Evolutionary conservation across 208 protist genomes (phyloP).

Genomic region (Trichomonas vaginalis): DNA sequence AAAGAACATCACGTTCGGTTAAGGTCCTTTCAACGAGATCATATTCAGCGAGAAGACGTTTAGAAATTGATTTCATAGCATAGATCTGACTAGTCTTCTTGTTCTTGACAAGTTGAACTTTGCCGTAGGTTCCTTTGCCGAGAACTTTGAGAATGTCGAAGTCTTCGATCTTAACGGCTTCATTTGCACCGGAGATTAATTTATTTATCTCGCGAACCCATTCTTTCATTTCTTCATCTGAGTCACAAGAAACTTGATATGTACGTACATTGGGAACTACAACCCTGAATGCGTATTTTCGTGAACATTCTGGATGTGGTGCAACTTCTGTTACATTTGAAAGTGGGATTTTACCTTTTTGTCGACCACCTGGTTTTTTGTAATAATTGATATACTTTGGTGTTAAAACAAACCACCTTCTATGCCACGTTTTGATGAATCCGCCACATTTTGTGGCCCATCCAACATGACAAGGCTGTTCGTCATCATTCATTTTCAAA

Average conservation of each 20-base stretch:
- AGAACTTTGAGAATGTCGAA: slow-evolving; percentile 1
- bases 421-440: neutral
- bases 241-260: neutral
- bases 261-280: neutral
- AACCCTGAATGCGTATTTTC: neutral
- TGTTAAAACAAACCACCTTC: neutral
- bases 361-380: neutral
- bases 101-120: neutral
- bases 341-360: neutral
- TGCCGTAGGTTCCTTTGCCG: neutral
- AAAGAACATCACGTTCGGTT: neutral
- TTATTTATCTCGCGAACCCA: neutral
- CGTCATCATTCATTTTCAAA: neutral
- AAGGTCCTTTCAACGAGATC: neutral
- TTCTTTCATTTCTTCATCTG: neutral
- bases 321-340: neutral
- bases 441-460: neutral
- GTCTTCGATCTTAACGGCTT: neutral
- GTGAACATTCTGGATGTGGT: neutral
- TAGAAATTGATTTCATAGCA: neutral
- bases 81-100: neutral
- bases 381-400: neutral
- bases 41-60: neutral
- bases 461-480: neutral
- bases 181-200: neutral